Percentiles rank a stretch among this genome's conserved stretches.
phyloP scores from a whole-genome alignment of 306 rosid species.

The Benincasa hispida region DNA sequence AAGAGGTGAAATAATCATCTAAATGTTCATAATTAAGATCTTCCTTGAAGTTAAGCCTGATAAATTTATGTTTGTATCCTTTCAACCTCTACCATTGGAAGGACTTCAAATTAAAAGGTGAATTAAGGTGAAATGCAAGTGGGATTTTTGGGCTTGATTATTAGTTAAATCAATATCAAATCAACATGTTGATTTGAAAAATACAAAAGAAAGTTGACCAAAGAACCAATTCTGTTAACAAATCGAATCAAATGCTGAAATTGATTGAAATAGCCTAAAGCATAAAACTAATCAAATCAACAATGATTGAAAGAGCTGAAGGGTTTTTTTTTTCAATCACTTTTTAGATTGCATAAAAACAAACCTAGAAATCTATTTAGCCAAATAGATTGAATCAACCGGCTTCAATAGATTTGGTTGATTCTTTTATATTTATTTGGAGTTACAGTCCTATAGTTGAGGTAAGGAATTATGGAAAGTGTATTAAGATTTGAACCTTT shows the following conservation, averaged over 20 bases:
- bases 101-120: not conserved
- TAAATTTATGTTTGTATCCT: not conserved
- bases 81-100: no score
- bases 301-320: not conserved
- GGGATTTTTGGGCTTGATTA: not conserved
- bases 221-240: not conserved
- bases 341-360: not conserved
- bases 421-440: not conserved
- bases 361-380: not conserved
- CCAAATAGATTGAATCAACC: not conserved
- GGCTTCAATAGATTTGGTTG: not conserved
- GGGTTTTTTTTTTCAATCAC: not conserved
- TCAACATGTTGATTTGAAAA: not conserved
- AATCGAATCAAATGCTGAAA: not conserved
- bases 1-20: not conserved
- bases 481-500: not conserved
- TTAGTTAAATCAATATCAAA: not conserved
- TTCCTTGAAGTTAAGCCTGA: not conserved
- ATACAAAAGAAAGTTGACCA: not conserved
- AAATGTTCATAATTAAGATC: not conserved
- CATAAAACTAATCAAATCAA: not conserved
- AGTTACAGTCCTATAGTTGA: not conserved
- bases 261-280: not conserved
- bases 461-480: not conserved
- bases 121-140: not conserved